Conservation (phyloP, 2,329 filamentous ascomycete genomes). For the Fusarium anguioides region DNA sequence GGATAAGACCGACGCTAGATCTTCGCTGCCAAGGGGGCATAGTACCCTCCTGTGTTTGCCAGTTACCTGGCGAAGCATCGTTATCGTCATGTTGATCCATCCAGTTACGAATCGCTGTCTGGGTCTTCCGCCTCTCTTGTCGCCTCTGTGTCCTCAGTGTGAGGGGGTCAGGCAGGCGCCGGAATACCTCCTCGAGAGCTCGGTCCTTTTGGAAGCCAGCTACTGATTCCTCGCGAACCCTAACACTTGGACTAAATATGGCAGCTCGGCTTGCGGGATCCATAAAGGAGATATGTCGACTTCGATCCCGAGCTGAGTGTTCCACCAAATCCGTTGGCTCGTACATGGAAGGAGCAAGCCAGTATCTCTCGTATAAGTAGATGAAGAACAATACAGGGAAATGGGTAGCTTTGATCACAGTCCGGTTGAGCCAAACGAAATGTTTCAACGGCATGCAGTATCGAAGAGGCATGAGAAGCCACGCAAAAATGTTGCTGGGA, state of each 20-base stretch:
- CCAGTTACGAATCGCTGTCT: conserved; percentile 88
- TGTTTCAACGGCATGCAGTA: conserved; percentile 82
- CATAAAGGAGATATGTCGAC: conserved; percentile 65
- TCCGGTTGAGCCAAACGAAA: conserved; percentile 89
- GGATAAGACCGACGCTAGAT: conserved; percentile 63
- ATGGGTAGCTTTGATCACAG: conserved; percentile 90
- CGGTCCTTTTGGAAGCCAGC: conserved; percentile 90
- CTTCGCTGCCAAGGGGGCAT: conserved; percentile 62
- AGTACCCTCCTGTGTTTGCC: conserved; percentile 60
- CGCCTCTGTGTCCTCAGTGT: conserved; percentile 69
- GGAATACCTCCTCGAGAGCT: conserved; percentile 91
- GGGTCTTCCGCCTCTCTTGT: conserved; percentile 76
- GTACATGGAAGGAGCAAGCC: conserved; percentile 80
- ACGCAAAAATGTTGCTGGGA: conserved; percentile 90
- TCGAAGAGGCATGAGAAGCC: conserved; percentile 85
- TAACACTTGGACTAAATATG: conserved; percentile 77
- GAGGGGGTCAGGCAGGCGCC: conserved; percentile 74
- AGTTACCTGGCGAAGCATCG: conserved; percentile 59
- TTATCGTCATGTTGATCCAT: conserved; percentile 78
- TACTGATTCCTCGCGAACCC: conserved; percentile 86
- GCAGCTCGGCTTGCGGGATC: conserved; percentile 67
- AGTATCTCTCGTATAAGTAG: conserved; percentile 84
- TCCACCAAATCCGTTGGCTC: conserved; percentile 90
- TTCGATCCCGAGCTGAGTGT: conserved; percentile 64
- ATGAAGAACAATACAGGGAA: conserved; percentile 88